phyloP scores from a whole-genome alignment of 2,329 filamentous ascomycete genomes.

The Ascochyta rabiei region DNA sequence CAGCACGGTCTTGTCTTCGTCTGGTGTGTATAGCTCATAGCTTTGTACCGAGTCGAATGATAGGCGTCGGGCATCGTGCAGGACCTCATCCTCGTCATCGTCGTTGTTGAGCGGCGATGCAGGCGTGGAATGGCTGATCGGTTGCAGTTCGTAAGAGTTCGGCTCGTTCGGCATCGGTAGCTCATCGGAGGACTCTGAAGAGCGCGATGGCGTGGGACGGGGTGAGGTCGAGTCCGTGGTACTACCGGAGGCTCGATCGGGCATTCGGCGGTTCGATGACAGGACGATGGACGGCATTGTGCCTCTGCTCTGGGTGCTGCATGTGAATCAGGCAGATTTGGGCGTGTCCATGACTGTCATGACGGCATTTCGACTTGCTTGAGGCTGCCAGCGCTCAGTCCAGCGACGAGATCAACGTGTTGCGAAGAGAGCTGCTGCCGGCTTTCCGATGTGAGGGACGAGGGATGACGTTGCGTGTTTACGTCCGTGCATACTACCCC shows the following conservation, averaged over 20 bases:
- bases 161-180: slow-evolving; percentile 17
- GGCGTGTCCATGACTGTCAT: neutral
- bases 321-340: neutral
- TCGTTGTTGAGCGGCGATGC: slow-evolving; percentile 17
- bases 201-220: slow-evolving; percentile 30
- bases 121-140: slow-evolving; percentile 23
- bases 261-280: slow-evolving; percentile 20
- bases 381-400: neutral
- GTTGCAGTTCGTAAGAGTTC: slow-evolving; percentile 35
- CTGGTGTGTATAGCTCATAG: slow-evolving; percentile 62
- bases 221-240: slow-evolving; percentile 31
- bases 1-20: slow-evolving; percentile 75
- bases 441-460: slow-evolving; percentile 6
- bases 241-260: slow-evolving; percentile 21
- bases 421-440: slow-evolving; percentile 13
- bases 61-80: slow-evolving; percentile 23
- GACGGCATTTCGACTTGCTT: neutral
- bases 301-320: neutral
- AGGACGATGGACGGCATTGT: slow-evolving; percentile 14
- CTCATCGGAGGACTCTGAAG: slow-evolving; percentile 22
- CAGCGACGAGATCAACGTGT: neutral
- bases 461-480: slow-evolving; percentile 12
- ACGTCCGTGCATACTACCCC: slow-evolving; percentile 23
- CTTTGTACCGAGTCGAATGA: slow-evolving; percentile 46
- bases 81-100: slow-evolving; percentile 36